Evolutionary conservation across 73 alveolate genomes (phyloP), one percentile per base, ranked within the genome.

Genomic region (Diophrys appendiculata): DNA sequence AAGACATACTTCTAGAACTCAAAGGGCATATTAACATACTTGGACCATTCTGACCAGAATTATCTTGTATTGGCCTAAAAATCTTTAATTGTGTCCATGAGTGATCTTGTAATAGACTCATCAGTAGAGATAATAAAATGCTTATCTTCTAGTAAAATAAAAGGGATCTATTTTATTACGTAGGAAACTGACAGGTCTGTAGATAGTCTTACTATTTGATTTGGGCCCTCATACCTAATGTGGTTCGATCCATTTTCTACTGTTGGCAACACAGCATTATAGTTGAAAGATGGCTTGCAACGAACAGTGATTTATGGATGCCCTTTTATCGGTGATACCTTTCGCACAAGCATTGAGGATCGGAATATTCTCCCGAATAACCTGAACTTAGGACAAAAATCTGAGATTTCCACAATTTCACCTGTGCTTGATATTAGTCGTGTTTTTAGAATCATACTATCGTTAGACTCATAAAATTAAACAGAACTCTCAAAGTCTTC

Each of bases 241-340:
- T 79, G 81, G 35, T 69, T 69, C 1, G 88, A 68, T 1, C 88
- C 88, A 35, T 55, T 68, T 29, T 79, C 88, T 13, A 79, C 54
- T 1, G 67, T 23, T 29, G 88, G 88, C 8, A 79, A 79, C n/a
- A 56, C 79, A 14, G 77, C 74, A 79, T 79, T 79, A 52, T 79
- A 79, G 35, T 79, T 68, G 31, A 79, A 69, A 35, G 88, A 79
- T 1, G 88, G 81, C 35, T 65, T 31, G 88, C 88, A 79, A 27
- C 81, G 67, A 1, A 79, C 88, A 3, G 81, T 34, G 5, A 79
- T 68, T 14, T n/a, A 5, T 0, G 81, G 81, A 43, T 65, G 1
- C 18, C 88, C 88, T 14, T 34, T 25, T 26, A 79, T 33, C 11
- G 81, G 88, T 0, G 88, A 35, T 22, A 79, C 34, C 88, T 79